Base-by-base conservation (phyloP, 768 basidiomycete species). In the Hortiboletus campestris region DNA sequence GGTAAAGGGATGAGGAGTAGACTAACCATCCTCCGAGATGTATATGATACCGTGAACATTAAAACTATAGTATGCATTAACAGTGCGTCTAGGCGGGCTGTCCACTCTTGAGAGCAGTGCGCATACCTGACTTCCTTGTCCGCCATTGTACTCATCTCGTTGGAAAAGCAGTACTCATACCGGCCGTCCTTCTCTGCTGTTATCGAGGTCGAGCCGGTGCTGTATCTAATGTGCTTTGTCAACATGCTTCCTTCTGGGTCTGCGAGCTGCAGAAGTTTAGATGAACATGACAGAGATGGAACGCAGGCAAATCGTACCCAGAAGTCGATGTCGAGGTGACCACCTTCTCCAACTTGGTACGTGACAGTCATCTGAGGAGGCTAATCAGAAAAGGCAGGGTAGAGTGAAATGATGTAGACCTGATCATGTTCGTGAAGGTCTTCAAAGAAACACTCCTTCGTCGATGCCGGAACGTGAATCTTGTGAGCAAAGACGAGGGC, bases 31-130 rank as follows among this genome's bases (percentile, higher is more conserved):
- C 65, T 94, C 94, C 29, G 86, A 83, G 36, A 98, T 85, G 66
- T 94, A 98, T 57, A 99, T 88, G 49, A 98, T 85, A 20, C 97
- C 97, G 63, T 99, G 97, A 20, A 98, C 97, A 68, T 98, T 98
- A 78, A 99, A 99, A 74, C 93, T 94, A 59, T 31, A 7, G 20
- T 4, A 34, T 35, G 32, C 34, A 22, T 60, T 3, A 48, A 31
- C 13, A 16, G 25, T 28, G 16, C 12, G 34, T 46, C 35, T 20
- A 22, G 38, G 36, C 25, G 25, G 34, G 14, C 3, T 28, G 36
- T 42, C 44, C 5, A 31, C 46, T 10, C 35, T 7, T 6, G 34
- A 46, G 29, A 32, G 22, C 4, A 39, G 36, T n/a, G 22, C 13
- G 8, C 45, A 40, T 48, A 94, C 94, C 89, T 94, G 67, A 98